These are phyloP conservation scores for Aaosphaeria arxii DNA, from an alignment of 2,329 filamentous ascomycete genomes.

Conservation along the genomic window DNA sequence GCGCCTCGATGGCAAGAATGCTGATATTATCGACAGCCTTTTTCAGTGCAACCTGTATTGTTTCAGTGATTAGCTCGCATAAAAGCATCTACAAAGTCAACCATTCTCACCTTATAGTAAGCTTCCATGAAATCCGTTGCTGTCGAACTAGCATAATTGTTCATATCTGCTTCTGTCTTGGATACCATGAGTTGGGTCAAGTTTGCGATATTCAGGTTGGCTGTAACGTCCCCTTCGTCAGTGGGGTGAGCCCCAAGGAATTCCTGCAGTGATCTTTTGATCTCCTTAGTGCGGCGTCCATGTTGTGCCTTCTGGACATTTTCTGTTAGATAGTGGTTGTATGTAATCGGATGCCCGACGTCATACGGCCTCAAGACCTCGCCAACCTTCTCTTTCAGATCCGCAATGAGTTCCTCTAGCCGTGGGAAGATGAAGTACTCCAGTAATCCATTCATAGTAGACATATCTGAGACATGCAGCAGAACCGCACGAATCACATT, in stretches of 20 bases:
- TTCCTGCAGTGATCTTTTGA: neutral
- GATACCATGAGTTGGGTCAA: neutral
- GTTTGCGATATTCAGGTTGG: neutral
- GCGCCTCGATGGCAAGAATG: slow-evolving; percentile 36
- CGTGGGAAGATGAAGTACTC: slow-evolving; percentile 40
- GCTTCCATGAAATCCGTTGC: neutral
- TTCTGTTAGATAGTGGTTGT: slow-evolving; percentile 45
- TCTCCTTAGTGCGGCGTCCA: neutral
- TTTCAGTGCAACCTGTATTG: slow-evolving; percentile 39
- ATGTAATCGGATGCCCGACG: slow-evolving; percentile 52
- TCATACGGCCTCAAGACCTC: slow-evolving; percentile 48
- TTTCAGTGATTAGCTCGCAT: neutral
- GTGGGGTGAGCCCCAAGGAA: neutral
- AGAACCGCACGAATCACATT: slow-evolving; percentile 37
- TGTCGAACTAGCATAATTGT: neutral
- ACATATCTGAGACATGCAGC: slow-evolving; percentile 36
- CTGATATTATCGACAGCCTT: slow-evolving; percentile 41
- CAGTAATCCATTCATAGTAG: slow-evolving; percentile 39
- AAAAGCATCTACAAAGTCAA: neutral
- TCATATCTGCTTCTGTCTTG: neutral
- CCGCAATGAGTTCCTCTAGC: slow-evolving; percentile 36
- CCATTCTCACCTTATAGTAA: neutral
- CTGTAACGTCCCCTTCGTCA: neutral
- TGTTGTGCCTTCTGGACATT: slow-evolving; percentile 18
- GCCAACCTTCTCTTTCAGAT: slow-evolving; percentile 37